Evolutionary conservation across 805 yeast genomes (phyloP), one percentile per base, ranked within the genome.

Genomic region (Candida alai): DNA sequence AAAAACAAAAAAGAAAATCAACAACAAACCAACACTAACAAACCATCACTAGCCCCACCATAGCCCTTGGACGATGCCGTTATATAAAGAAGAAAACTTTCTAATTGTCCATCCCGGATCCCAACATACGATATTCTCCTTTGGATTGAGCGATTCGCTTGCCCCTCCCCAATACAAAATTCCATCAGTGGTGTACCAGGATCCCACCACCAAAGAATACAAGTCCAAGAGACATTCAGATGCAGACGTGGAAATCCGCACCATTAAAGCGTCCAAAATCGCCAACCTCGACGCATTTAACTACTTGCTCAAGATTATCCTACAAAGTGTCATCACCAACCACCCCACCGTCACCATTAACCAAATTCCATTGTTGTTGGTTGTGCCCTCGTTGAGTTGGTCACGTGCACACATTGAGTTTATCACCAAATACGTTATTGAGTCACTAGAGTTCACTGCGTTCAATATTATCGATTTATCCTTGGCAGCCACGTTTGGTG

Each of bases 61-160:
- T 24, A 24, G 12, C 13, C 12, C 21, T 15, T 21, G 16, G 24
- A 5, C n/a, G 9, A 67, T 67, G 73, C 71, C 71, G 9, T 60
- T 65, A 35, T 67, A 56, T 42, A 62, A 68, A 47, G 73, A 67
- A 47, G 72, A 67, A 32, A 60, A 53, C 51, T 66, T 62, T 42
- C 54, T 67, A 17, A 73, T 89, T 19, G 73, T 89, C 19, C 80
- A 86, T 36, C 85, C 95, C 1, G 96, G 96, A 19, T 82, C 95
- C 2, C 66, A 63, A 34, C 62, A 72, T 35, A 86, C 97, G 0
- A 63, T 81, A 35, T 84, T 85, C 19, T 84, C 83, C 45, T 79
- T 84, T 53, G 96, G 96, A 2, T 65, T 89, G 18, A 94, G 83
- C 46, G 80, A 75, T 34, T 67, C 84, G 1, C 69, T 85, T 41